Base-by-base conservation (phyloP, 306 rosid genomes). In the Cucurbita pepo region DNA sequence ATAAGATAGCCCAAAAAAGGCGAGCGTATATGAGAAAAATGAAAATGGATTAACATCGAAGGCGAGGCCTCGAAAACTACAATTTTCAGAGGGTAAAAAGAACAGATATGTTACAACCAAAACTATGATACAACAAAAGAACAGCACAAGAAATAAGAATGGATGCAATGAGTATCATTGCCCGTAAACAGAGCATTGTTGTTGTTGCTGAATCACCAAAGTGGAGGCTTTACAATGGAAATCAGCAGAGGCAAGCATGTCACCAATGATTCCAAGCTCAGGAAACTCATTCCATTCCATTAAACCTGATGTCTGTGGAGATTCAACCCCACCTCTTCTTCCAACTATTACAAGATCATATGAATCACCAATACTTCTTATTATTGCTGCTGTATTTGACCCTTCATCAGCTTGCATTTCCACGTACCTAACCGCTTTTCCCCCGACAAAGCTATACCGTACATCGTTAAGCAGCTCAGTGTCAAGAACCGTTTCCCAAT, bases 171-270 rank as follows among this genome's bases (percentile, higher is more conserved):
- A 54, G 0, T 2, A 59, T 60, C 45, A 60, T 7, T 13, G 12
- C 11, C 3, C 14, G 5, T 60, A 36, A 0, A 60, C 30, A 25
- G 37, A 34, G 13, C 55, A 48, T 45, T 67, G 72, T 55, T 80
- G 84, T 19, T 82, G 95, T 15, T 84, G 90, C 58, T 86, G 92
- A 50, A 88, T 77, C 4, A 90, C 94, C 61, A 90, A 58, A 80
- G 88, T 48, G 2, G 87, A 88, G 47, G 93, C 85, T 55, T 6
- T 69, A 12, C 59, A 72, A 37, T 75, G 22, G 22, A 81, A 40
- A 75, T 86, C 91, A 0, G 84, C 74, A 1, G 96, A 83, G 18
- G 91, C 80, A n/a, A 90, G 91, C 83, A 86, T 72, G 73, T 90
- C 96, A 47, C 87, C 94, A 2, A 88, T 4, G 1, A 38, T 81